Evolutionary conservation across 106 monocot genomes (phyloP).

Genomic region (Gastrodia elata): DNA sequence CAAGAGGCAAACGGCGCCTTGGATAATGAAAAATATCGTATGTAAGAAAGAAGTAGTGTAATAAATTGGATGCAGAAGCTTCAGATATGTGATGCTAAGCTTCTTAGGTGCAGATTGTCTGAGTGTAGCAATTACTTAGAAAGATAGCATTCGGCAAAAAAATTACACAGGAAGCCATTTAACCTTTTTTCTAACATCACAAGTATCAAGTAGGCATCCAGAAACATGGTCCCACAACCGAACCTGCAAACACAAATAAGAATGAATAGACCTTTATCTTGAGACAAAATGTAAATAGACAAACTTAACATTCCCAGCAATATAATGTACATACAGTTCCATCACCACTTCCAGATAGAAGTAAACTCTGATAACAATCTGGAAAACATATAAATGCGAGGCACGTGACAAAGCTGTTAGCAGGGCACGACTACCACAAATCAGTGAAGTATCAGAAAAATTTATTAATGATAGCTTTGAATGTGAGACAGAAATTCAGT

Average conservation of each 20-base stretch:
- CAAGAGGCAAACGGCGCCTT: not conserved
- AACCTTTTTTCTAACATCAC: slow-evolving; percentile 62
- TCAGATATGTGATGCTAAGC: too few species aligned
- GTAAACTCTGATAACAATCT: slow-evolving; percentile 30
- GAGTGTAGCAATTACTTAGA: not conserved
- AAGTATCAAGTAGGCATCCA: slow-evolving; percentile 72
- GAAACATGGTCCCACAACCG: slow-evolving; percentile 74
- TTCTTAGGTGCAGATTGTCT: not conserved
- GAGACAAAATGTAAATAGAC: not conserved
- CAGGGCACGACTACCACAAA: slow-evolving; percentile 6
- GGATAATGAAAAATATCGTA: not conserved
- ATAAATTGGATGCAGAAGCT: too few species aligned
- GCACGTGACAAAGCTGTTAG: slow-evolving; percentile 80
- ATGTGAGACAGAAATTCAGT: not conserved
- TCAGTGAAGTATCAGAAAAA: slow-evolving; percentile 10
- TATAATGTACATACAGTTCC: slow-evolving; percentile 61
- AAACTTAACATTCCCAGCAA: not conserved
- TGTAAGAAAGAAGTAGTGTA: not conserved
- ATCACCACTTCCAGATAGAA: slow-evolving; percentile 93
- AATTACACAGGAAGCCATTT: not conserved
- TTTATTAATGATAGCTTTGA: not conserved
- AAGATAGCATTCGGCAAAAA: not conserved
- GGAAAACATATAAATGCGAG: slow-evolving; percentile 47
- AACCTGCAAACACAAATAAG: slow-evolving; percentile 40
- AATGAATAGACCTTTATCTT: not conserved